phyloP scores from a whole-genome alignment of 2,329 filamentous ascomycete genomes.

The Delphinella strobiligena region DNA sequence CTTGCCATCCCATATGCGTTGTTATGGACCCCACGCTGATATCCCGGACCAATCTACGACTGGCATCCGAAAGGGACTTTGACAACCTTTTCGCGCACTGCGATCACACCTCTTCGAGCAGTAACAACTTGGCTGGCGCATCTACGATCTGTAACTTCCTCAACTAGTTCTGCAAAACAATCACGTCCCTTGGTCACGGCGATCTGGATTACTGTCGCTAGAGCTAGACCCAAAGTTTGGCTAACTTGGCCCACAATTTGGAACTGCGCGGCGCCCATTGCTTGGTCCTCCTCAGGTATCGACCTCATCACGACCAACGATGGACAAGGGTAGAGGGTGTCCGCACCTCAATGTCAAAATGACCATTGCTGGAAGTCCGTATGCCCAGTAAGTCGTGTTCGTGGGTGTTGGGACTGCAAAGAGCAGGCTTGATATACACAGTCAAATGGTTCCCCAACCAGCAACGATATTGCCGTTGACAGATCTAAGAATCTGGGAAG shows the following conservation, averaged over 20 bases:
- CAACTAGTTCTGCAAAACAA: background rate
- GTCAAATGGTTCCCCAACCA: slow-evolving; percentile 43
- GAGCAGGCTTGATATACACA: slow-evolving; percentile 45
- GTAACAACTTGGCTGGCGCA: too few species aligned
- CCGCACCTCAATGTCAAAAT: slow-evolving; percentile 53
- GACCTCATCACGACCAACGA: slow-evolving; percentile 54
- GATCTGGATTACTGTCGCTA: slow-evolving; percentile 54
- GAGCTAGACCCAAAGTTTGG: slow-evolving; percentile 51
- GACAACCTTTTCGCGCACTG: too few species aligned
- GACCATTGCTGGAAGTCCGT: slow-evolving; percentile 53
- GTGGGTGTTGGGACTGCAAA: slow-evolving; percentile 53
- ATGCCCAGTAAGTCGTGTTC: slow-evolving; percentile 54
- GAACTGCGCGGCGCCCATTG: slow-evolving; percentile 55
- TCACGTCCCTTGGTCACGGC: slow-evolving; percentile 31
- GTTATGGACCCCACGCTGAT: too few species aligned
- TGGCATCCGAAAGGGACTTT: too few species aligned
- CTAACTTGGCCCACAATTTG: slow-evolving; percentile 56
- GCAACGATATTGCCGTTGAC: slow-evolving; percentile 48
- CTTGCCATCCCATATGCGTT: too few species aligned
- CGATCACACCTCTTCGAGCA: too few species aligned
- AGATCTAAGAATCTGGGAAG: slow-evolving; percentile 44
- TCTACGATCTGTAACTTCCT: too few species aligned
- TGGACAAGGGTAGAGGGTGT: slow-evolving; percentile 54
- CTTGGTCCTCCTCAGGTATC: slow-evolving; percentile 52
- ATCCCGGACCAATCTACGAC: too few species aligned